Evolutionary conservation across 202 grass and related monocot genomes (phyloP).

Genomic region (Zizania palustris): DNA sequence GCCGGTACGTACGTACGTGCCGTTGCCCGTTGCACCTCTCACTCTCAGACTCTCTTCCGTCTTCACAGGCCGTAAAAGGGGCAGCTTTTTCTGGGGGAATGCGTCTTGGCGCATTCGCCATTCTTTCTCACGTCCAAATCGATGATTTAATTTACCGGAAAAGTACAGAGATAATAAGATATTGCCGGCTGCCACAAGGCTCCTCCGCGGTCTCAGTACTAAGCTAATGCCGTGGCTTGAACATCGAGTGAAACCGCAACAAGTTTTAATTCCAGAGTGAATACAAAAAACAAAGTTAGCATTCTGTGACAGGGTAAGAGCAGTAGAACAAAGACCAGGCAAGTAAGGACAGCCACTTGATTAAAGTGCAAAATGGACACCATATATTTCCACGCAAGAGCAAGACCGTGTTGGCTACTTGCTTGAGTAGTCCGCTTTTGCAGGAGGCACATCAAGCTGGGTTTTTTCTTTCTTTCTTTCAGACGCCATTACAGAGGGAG

Average conservation of each 20-base stretch:
- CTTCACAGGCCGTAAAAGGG: neutral
- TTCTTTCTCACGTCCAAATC: neutral
- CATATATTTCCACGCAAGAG: neutral
- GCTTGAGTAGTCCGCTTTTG: neutral
- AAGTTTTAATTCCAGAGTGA: too few species aligned
- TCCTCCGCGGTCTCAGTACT: neutral
- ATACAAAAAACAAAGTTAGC: too few species aligned
- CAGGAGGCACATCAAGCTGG: neutral
- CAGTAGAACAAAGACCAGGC: neutral
- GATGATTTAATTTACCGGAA: neutral
- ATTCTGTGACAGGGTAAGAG: neutral
- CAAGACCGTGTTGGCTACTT: neutral
- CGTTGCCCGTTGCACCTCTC: neutral
- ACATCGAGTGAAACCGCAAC: neutral
- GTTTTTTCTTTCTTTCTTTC: too few species aligned
- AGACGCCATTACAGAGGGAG: neutral
- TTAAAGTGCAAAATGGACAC: slow-evolving; percentile 9
- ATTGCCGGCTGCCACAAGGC: neutral
- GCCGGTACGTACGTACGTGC: neutral
- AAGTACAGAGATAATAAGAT: neutral
- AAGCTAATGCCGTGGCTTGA: slow-evolving; percentile 12
- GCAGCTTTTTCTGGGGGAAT: neutral
- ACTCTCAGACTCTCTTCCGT: slow-evolving; percentile 3
- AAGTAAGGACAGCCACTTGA: neutral
- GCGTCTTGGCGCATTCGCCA: neutral